Conservation (phyloP, 2,329 filamentous ascomycete species). For the Aspergillus pseudotamarii region DNA sequence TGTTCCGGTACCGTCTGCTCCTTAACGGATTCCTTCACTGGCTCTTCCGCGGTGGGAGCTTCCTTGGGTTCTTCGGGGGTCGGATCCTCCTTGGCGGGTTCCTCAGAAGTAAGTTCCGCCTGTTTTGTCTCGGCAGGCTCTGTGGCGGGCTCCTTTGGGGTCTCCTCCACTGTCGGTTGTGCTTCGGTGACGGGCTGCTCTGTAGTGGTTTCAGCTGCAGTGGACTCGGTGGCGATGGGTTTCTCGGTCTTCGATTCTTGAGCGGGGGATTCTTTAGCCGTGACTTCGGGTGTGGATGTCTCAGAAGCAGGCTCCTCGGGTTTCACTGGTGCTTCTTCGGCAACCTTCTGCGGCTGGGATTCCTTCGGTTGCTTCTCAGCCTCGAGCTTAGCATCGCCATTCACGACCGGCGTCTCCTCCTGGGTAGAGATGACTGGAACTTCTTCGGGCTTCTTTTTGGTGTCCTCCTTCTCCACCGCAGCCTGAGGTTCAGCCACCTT, state of each 20-base stretch:
- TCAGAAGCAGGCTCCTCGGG: constrained; percentile 12
- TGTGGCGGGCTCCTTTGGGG: neutral
- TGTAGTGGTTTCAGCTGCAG: neutral
- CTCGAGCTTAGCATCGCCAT: constrained; percentile 6
- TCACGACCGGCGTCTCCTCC: constrained; percentile 4
- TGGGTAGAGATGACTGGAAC: neutral
- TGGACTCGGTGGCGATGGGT: neutral
- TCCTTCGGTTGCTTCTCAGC: constrained; percentile 7
- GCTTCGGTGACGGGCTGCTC: neutral
- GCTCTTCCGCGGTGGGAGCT: neutral
- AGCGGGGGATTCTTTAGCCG: constrained; percentile 4
- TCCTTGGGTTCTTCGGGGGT: neutral
- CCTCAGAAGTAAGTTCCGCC: neutral
- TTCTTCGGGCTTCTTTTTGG: constrained; percentile 8
- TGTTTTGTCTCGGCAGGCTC: neutral
- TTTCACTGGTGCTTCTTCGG: constrained; percentile 2
- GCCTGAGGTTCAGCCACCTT: constrained; percentile 4
- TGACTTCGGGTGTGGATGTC: constrained; percentile 6
- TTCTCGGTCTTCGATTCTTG: neutral
- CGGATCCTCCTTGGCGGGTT: constrained; percentile 2
- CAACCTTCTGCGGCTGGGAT: constrained; percentile 9
- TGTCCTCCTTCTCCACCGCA: neutral
- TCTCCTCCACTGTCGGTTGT: neutral
- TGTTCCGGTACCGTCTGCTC: neutral
- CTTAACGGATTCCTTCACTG: neutral